Evolutionary conservation across 2,329 filamentous ascomycete species (phyloP).

Genomic region (Zymoseptoria pseudotritici): DNA sequence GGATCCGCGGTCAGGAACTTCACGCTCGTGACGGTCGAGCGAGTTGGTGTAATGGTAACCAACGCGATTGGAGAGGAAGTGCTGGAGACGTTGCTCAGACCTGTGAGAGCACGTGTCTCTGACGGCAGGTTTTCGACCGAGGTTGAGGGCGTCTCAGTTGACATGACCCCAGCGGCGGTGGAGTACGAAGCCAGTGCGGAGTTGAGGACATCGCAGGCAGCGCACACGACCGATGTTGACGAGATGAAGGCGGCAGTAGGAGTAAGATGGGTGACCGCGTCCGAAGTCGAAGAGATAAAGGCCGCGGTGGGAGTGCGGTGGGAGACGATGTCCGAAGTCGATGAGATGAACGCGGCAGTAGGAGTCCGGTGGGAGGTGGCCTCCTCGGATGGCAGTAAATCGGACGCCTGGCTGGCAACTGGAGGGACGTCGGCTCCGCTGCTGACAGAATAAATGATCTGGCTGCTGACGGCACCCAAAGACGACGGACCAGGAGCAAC

Average conservation of each 20-base stretch:
- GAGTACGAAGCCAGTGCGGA: background rate
- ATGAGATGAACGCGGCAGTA: too few relatives aligned
- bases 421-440: background rate
- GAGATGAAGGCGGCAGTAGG: background rate
- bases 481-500: background rate
- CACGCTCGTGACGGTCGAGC: conserved; percentile 16
- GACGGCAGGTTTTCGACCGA: too few relatives aligned
- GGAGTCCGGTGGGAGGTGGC: background rate
- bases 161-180: background rate
- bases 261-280: background rate
- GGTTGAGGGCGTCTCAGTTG: too few relatives aligned
- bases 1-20: conserved; percentile 14
- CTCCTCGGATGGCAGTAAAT: background rate
- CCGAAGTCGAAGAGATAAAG: background rate
- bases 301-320: background rate
- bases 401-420: too few relatives aligned
- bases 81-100: conserved; percentile 2
- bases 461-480: background rate
- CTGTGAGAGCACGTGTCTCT: conserved; percentile 6
- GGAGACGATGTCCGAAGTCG: too few relatives aligned
- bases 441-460: background rate
- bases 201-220: background rate
- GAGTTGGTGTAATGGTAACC: conserved; percentile 8
- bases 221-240: background rate
- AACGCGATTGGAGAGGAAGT: conserved; percentile 4